Evolutionary conservation across 768 basidiomycete species (phyloP), one percentile per base, ranked within the genome.

Genomic region (Mycena leptocephala): DNA sequence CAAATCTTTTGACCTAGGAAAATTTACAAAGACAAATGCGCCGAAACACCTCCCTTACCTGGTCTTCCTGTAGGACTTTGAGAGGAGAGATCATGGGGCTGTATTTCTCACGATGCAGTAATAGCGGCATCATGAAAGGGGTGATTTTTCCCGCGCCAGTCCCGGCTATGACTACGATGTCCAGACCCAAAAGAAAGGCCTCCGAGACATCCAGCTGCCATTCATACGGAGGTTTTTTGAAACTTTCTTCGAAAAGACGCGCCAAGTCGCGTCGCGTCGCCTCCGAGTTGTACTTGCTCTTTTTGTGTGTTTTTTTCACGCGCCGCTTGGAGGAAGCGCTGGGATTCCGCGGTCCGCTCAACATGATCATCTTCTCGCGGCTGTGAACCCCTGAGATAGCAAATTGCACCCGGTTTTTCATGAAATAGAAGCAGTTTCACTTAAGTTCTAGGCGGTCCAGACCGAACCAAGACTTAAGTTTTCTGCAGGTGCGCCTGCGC

Each of bases 181-280:
- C 13, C 10, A 43, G 43, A 9, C 43, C 43, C 7, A 43, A 16
- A 10, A 43, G 5, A 18, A 10, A 43, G 16, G n/a, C 48, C 48
- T 51, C 48, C 22, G 48, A n/a, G 3, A 51, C 48, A 24, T 51
- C 48, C 5, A 51, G 3, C n/a, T 51, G 48, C 48, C 48, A 51
- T 6, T 51, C 48, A 51, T 51, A 51, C 2, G 22, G 22, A n/a
- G 48, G 48, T 51, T 51, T 24, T 22, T 51, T 51, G 48, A 51
- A 51, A 5, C 22, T 24, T 22, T 51, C 48, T 24, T 51, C 48
- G n/a, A 51, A 51, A 51, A 51, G 71, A 58, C 74, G 26, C 43
- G 53, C 30, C 65, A 81, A 69, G 39, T 68, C 59, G 20, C 32
- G 18, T 20, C 76, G 77, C 53, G 79, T 77, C 35, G 74, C 59